Base-by-base conservation (phyloP, 176 grass and related monocot species). In the Oryza australiensis region DNA sequence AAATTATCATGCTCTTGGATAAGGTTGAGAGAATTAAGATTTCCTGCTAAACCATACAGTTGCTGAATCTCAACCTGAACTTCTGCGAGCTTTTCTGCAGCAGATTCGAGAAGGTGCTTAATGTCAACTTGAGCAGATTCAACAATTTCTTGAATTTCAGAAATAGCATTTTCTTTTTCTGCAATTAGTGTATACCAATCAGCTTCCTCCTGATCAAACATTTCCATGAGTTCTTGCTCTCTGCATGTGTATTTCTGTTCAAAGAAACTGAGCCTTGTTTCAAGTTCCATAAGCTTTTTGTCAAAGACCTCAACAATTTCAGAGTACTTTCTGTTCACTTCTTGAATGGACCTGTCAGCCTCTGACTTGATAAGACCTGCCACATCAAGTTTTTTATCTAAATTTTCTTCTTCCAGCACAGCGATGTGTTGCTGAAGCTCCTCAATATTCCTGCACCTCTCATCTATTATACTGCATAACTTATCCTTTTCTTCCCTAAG, bases 141-240 rank as follows among this genome's bases (percentile, higher is more conserved):
- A 70, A 87, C 40, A 64, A 62, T 74, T 74, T 24, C 55, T 87
- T 80, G 84, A 87, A 94, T 73, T 35, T 79, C 82, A 77, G 69
- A 23, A 65, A 91, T 89, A 82, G 57, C 66, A 51, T 87, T 74
- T 84, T 94, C 89, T 71, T 91, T 87, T 51, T 94, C 89, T 83
- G 85, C 79, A 78, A 92, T 79, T 33, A 89, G 48, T 63, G 80
- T 73, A 66, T 83, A 87, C 89, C 85, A 91, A 86, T 87, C 86
- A 43, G 74, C 64, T 83, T 85, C 88, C 70, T 91, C 92, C 80
- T 89, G 81, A 73, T 92, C 89, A 45, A 94, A 85, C 59, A 69
- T 81, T 27, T 74, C 76, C 84, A 83, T 87, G 26, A 85, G 62
- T 68, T 82, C 87, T 38, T 78, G 74, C 77, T 87, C 78, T 63